These are phyloP conservation scores for Jamesozyma spencerorum DNA, from an alignment of 805 yeast species.

Conservation along the genomic window DNA sequence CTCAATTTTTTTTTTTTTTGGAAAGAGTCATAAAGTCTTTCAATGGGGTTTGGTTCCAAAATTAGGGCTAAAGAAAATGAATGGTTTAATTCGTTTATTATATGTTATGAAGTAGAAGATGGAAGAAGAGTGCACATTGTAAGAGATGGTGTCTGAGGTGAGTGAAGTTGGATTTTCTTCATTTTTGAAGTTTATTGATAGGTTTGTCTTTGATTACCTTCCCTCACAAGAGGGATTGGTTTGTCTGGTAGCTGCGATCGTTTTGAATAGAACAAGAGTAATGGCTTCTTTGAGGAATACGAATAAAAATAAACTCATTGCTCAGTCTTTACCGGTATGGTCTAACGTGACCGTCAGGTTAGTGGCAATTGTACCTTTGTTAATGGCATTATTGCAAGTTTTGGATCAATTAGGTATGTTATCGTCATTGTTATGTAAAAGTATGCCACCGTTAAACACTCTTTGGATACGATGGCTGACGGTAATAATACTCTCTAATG, in stretches of 20 bases:
- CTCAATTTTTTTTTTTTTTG: no score
- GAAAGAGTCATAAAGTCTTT: no score
- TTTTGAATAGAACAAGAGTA: constrained; percentile 48
- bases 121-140: no score
- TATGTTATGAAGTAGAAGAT: no score
- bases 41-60: no score
- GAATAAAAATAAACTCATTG: neutral
- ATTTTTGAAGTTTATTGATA: no score
- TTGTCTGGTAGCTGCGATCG: constrained; percentile 50
- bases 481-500: constrained; percentile 34
- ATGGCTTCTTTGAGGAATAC: constrained; percentile 39
- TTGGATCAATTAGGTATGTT: neutral
- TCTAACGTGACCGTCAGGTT: constrained; percentile 20
- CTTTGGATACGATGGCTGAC: constrained; percentile 10
- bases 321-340: constrained; percentile 16
- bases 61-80: no score
- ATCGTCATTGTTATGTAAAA: neutral
- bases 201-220: constrained; percentile 30
- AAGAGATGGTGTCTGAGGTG: no score
- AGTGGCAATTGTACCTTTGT: constrained; percentile 15
- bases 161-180: no score
- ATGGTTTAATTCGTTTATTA: no score
- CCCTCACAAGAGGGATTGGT: constrained; percentile 41
- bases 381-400: neutral
- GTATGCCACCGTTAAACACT: neutral